Evolutionary conservation across 2,329 filamentous ascomycete species (phyloP).

Genomic region (Lasiodiplodia theobromae): DNA sequence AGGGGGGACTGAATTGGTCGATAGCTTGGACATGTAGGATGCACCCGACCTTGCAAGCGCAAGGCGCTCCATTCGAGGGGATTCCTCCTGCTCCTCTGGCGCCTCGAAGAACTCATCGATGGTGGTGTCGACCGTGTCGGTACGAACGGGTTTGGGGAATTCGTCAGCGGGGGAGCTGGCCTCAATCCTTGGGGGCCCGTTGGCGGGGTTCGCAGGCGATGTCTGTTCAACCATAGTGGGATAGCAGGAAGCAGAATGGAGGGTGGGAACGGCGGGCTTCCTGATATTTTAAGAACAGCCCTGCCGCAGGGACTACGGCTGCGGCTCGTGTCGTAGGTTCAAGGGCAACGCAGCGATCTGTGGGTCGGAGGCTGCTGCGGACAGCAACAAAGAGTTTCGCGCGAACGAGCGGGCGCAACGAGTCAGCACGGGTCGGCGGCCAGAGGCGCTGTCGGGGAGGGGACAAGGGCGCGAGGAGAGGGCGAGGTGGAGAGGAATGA

Average conservation of each 20-base stretch:
- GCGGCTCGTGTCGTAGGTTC: conserved; percentile 23
- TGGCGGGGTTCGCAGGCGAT: conserved; percentile 16
- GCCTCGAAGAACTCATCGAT: conserved; percentile 28
- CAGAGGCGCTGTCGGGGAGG: not conserved
- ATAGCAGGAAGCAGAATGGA: not conserved
- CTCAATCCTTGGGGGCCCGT: conserved; percentile 17
- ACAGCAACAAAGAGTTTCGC: conserved; percentile 11
- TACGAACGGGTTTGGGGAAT: not conserved
- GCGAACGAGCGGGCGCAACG: conserved; percentile 10
- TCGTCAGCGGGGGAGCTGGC: conserved; percentile 8
- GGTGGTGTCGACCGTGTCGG: conserved; percentile 24
- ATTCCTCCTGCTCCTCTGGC: conserved; percentile 3
- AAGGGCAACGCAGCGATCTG: conserved; percentile 23
- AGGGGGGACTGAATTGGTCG: conserved; percentile 57
- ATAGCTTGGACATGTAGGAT: conserved; percentile 40
- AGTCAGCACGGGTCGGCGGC: conserved; percentile 21
- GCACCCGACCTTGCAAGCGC: conserved; percentile 23
- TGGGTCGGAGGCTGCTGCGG: conserved; percentile 21
- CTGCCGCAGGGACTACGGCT: conserved; percentile 24
- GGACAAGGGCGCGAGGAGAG: not conserved
- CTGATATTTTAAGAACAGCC: conserved; percentile 23
- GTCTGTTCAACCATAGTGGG: conserved; percentile 9
- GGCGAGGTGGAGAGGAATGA: conserved; percentile 2
- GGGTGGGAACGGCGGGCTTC: conserved; percentile 6
- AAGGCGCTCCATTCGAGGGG: conserved; percentile 11